phyloP scores from a whole-genome alignment of 148 eudicot genomes.

The Tetragonia tetragonoides region DNA sequence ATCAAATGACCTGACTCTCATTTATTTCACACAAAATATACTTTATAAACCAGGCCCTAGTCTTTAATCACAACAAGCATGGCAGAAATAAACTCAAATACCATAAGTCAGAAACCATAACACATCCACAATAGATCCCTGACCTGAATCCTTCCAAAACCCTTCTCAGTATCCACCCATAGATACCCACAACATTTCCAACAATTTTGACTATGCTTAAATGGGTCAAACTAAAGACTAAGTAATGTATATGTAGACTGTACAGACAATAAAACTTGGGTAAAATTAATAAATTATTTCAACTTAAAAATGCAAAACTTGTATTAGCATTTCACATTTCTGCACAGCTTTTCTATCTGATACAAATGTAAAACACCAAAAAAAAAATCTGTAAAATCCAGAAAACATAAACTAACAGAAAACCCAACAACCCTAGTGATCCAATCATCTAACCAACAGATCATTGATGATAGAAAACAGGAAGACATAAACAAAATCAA shows the following conservation, averaged over 20 bases:
- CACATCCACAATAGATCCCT: neutral
- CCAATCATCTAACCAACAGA: neutral
- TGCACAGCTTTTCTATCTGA: neutral
- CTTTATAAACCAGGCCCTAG: neutral
- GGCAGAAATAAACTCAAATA: neutral
- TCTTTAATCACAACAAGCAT: neutral
- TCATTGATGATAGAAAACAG: neutral
- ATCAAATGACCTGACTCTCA: neutral
- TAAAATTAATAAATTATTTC: neutral
- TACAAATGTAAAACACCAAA: neutral
- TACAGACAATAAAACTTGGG: neutral
- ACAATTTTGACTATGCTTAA: neutral
- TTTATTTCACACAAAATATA: neutral
- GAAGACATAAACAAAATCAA: neutral
- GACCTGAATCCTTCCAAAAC: neutral
- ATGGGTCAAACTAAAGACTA: neutral
- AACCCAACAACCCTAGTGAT: slow-evolving; percentile 6
- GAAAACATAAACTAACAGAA: neutral
- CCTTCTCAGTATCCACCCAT: neutral
- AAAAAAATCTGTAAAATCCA: neutral
- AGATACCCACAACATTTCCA: neutral
- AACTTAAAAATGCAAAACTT: too few species aligned
- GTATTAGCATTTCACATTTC: neutral
- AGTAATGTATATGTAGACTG: neutral
- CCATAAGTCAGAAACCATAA: neutral